Evolutionary conservation across 169 alveolate species (phyloP), one percentile per base, ranked within the genome.

Genomic region (Eimeria zaria): DNA sequence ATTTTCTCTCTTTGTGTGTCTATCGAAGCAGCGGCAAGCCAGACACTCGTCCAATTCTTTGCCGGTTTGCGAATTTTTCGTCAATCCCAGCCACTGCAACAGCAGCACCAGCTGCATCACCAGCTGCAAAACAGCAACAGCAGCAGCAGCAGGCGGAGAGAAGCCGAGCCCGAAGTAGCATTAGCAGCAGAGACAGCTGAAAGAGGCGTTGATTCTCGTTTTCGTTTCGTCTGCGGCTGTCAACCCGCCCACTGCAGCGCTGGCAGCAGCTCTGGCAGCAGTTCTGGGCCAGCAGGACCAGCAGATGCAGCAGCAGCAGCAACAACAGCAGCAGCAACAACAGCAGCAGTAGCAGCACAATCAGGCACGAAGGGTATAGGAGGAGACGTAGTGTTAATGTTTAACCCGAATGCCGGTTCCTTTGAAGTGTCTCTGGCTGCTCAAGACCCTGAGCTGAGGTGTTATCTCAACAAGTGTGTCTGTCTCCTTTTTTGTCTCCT

Each of bases 211-310:
- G 18, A 16, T 1, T 24, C 74, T 12, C 53, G 58, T 51, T 44
- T 83, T 41, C 91, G 91, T n/a, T 83, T 83, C 33, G 74, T 55
- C 41, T 83, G 91, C 33, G 91, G 91, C 76, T 83, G 91, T 76
- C 71, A 44, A 16, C 24, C 14, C 74, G 30, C 55, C 12, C 74
- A 24, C 30, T 46, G 64, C 27, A 22, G 6, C 20, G 30, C 39
- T 33, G 53, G 33, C 22, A 30, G 60, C 91, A 53, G 78, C 76
- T 44, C 60, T 8, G 74, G 41, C n/a, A n/a, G n/a, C n/a, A n/a
- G n/a, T n/a, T n/a, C n/a, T 1, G 41, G 22, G n/a, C 41, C 74
- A 64, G 74, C 36, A 64, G 44, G 41, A 64, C 41, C 39, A 64
- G 74, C 1, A n/a, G 62, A 67, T 0, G 44, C 89, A 46, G 69